These are phyloP conservation scores for Phytophthora pisi DNA, from an alignment of 352 stramenopile genomes.

Conservation along the genomic window DNA sequence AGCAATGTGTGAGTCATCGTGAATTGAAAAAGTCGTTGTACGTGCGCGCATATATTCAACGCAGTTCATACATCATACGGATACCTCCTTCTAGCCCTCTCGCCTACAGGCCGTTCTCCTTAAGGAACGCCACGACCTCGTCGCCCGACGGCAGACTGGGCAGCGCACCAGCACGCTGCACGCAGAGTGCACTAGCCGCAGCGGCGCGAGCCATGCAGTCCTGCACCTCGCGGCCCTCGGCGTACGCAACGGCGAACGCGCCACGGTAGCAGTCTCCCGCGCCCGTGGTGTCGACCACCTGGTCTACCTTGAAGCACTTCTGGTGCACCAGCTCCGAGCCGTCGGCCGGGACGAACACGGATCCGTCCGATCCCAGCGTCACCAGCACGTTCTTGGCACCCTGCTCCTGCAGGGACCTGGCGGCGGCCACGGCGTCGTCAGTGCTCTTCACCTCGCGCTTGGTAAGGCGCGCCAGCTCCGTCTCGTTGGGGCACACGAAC, in stretches of 20 bases:
- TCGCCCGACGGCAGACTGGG: slow-evolving; percentile 65
- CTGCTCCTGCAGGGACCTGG: slow-evolving; percentile 53
- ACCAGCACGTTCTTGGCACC: slow-evolving; percentile 67
- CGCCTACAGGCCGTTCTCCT: slow-evolving; percentile 21
- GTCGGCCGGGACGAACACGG: slow-evolving; percentile 64
- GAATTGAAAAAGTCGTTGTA: slow-evolving; percentile 1
- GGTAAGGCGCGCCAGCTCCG: slow-evolving; percentile 62
- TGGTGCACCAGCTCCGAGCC: slow-evolving; percentile 44
- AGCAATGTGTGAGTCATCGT: neutral
- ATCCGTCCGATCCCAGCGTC: slow-evolving; percentile 70
- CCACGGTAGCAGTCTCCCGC: slow-evolving; percentile 82
- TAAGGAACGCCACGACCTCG: slow-evolving; percentile 41
- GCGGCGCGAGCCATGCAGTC: slow-evolving; percentile 62
- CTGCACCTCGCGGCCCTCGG: slow-evolving; percentile 49
- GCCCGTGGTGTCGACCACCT: slow-evolving; percentile 81
- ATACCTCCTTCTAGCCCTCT: slow-evolving; percentile 1
- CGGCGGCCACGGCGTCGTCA: slow-evolving; percentile 60
- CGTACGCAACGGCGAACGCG: slow-evolving; percentile 66
- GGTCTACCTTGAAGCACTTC: slow-evolving; percentile 55
- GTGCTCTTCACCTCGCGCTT: slow-evolving; percentile 41
- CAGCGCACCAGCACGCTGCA: slow-evolving; percentile 67
- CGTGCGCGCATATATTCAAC: slow-evolving; percentile 10
- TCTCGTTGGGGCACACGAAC: slow-evolving; percentile 83
- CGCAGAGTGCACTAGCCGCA: slow-evolving; percentile 69
- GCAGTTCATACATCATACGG: slow-evolving; percentile 4